Conservation (phyloP, 163 green algal genomes). For the Coccomyxa subellipsoidea region DNA sequence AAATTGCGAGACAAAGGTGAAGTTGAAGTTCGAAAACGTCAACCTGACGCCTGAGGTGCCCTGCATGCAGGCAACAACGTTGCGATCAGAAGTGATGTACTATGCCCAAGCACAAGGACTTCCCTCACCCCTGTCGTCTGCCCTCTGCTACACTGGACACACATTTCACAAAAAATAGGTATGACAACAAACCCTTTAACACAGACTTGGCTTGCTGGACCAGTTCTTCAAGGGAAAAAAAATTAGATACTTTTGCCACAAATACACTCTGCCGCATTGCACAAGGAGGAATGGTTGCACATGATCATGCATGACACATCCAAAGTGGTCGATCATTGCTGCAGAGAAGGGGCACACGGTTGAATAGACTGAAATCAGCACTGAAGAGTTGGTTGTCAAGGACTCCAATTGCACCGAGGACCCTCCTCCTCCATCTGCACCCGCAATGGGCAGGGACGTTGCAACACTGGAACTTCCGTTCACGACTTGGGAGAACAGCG, state of each 20-base stretch:
- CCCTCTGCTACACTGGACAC: no score
- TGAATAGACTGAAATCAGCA: not conserved
- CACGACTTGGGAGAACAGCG: not conserved
- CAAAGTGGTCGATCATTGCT: not conserved
- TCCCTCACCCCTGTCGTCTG: no score
- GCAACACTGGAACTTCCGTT: constrained; percentile 6
- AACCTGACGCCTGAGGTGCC: not conserved
- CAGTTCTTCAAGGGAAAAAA: no score
- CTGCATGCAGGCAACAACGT: not conserved
- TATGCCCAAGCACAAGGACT: no score
- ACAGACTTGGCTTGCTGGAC: no score
- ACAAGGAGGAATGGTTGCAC: no score
- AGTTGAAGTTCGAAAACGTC: not conserved
- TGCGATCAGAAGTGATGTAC: no score
- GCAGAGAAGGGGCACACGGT: not conserved
- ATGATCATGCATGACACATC: no score
- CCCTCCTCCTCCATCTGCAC: not conserved
- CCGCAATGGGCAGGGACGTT: not conserved
- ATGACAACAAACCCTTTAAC: no score
- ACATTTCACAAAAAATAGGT: no score
- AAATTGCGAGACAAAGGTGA: not conserved
- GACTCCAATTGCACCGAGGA: not conserved
- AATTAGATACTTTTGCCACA: no score
- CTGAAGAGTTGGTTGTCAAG: constrained; percentile 7
- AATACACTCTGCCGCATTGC: no score